Conservation (phyloP, 139 green algal genomes). For the Volvox reticuliferus region DNA sequence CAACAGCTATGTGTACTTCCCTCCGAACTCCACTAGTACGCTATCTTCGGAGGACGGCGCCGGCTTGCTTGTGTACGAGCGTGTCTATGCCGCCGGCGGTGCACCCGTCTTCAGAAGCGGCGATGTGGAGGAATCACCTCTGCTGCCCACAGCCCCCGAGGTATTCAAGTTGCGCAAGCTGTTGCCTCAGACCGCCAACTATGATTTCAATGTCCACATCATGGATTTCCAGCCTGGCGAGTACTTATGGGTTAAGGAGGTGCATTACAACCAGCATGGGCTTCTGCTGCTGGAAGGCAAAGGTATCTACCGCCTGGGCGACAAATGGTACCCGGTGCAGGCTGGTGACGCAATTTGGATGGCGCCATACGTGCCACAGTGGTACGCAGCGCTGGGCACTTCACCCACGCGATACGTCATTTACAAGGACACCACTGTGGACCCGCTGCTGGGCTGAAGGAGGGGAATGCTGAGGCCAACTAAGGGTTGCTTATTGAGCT, state of each 20-base stretch:
- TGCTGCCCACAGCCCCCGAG: constrained; percentile 78
- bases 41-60: constrained; percentile 52
- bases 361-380: constrained; percentile 91
- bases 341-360: constrained; percentile 91
- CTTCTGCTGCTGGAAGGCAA: constrained; percentile 92
- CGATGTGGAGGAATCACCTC: constrained; percentile 69
- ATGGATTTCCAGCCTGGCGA: constrained; percentile 96
- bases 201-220: constrained; percentile 98
- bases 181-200: constrained; percentile 85
- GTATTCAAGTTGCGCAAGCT: constrained; percentile 96
- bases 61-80: constrained; percentile 84
- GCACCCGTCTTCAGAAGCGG: constrained; percentile 72
- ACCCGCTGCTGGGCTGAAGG: constrained; percentile 69
- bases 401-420: constrained; percentile 84
- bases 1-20: constrained; percentile 87
- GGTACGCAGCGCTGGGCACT: constrained; percentile 90
- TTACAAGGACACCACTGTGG: constrained; percentile 89
- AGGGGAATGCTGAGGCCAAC: too few relatives aligned
- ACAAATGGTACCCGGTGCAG: constrained; percentile 90
- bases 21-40: constrained; percentile 54
- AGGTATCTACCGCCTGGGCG: constrained; percentile 94
- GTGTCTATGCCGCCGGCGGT: constrained; percentile 63
- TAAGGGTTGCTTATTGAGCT: too few relatives aligned
- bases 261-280: constrained; percentile 99
- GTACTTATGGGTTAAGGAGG: constrained; percentile 92